A percentile compares a stretch with the other conserved stretches of the same genome.
phyloP scores from a whole-genome alignment of 139 green algal genomes.

The Picochlorum sp. region DNA sequence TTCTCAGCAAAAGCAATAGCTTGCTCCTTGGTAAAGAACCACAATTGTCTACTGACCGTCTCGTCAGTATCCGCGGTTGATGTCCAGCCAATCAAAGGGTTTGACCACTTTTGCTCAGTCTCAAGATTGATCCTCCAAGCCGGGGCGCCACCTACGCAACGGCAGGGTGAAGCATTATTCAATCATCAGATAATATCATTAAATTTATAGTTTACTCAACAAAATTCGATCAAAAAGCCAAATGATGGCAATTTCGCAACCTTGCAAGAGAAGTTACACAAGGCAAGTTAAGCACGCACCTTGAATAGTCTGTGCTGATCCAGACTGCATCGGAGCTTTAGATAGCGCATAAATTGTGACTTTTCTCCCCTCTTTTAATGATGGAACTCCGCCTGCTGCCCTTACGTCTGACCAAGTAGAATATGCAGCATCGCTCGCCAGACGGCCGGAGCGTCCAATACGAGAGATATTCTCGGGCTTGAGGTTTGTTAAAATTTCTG shows the following conservation, averaged over 20 bases:
- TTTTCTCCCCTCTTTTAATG: constrained; percentile 18
- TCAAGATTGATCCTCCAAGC: constrained; percentile 72
- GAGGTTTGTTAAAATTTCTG: too few species aligned
- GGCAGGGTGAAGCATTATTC: not conserved
- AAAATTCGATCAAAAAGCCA: not conserved
- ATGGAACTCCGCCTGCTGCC: constrained; percentile 2
- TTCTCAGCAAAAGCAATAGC: constrained; percentile 45
- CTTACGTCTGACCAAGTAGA: not conserved
- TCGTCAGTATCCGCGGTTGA: constrained; percentile 80
- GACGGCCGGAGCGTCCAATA: too few species aligned
- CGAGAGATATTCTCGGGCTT: too few species aligned
- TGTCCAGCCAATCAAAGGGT: constrained; percentile 97
- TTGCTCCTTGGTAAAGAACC: constrained; percentile 48
- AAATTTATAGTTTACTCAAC: constrained; percentile 9
- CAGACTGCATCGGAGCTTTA: constrained; percentile 52
- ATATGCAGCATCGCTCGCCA: not conserved
- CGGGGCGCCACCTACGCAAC: constrained; percentile 23
- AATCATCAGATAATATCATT: constrained; percentile 12
- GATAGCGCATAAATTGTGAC: constrained; percentile 58
- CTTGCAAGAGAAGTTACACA: too few species aligned
- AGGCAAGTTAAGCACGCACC: too few species aligned
- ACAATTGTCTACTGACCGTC: constrained; percentile 49
- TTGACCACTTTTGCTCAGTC: constrained; percentile 70
- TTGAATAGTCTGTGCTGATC: constrained; percentile 38
- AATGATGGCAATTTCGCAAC: too few species aligned